Evolutionary conservation across 768 basidiomycete genomes (phyloP), one percentile per base, ranked within the genome.

Genomic region (Leccinum variicolor): DNA sequence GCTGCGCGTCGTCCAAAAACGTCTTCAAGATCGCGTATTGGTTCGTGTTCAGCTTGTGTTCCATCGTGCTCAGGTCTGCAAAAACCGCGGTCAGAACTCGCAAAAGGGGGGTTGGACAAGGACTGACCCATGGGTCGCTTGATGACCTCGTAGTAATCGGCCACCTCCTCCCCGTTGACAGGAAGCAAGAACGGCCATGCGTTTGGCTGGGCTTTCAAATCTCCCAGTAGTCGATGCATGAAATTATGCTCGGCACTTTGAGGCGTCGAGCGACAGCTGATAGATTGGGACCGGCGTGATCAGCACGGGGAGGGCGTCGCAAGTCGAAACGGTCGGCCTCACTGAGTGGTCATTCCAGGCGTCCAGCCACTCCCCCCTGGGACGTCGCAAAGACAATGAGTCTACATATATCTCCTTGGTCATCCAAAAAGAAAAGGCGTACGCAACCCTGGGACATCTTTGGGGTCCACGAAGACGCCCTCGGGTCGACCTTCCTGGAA

Each of bases 281-380:
- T 14, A 47, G 19, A 47, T 23, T 25, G 46, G 48, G 55, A 55
- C 7, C 15, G 6, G 13, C 41, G n/a, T n/a, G 50, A 47, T 66
- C 33, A 64, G 60, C 50, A 39, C 17, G 9, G 8, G 25, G 25
- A 33, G 17, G 23, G 39, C 26, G 13, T 3, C 46, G 23, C 21
- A 47, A 46, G 6, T 34, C 19, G 19, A 26, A 36, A 49, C 8
- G 15, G 17, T 46, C 39, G 47, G 39, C 75, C 86, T 69, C 70
- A 92, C 90, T 80, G 80, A 47, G 85, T 78, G 55, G 85, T 81
- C 83, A 94, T 89, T 55, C 85, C 86, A 9, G 87, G 85, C 46
- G 87, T 90, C 97, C 97, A 98, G 1, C 94, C 94, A 57, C 88
- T 93, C 72, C 96, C 94, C 43, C 84, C 93, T 94, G 57, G 54